Evolutionary conservation across 1,284 basidiomycete genomes (phyloP), one percentile per base, ranked within the genome.

Genomic region (Vanrija pseudolonga): DNA sequence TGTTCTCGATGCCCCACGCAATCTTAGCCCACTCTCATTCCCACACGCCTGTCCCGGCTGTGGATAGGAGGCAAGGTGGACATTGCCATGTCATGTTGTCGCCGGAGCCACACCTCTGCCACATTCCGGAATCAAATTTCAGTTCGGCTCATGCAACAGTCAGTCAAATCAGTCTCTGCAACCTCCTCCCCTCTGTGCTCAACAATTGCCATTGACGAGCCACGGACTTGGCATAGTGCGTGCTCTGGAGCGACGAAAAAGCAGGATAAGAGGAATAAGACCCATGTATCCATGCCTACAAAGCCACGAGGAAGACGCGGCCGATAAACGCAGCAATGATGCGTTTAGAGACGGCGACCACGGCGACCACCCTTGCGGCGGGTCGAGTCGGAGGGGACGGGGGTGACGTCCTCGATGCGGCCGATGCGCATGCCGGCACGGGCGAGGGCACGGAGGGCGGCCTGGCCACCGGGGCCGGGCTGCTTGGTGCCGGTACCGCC

Each of bases 301-400:
- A 47, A 32, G 32, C 32, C 32, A 32, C 32, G 26, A 24, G 17
- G 43, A 45, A 23, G 26, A 45, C 32, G 32, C 32, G 32, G 32
- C 32, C 36, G 37, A 39, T 19, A 28, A 48, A 41, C 47, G 48
- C 43, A 26, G 41, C 43, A 41, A 32, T 36, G 40, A 32, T 36
- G 40, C 43, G 58, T 55, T 69, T 78, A 83, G 67, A 98, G 86
- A 88, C 95, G 91, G 77, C 94, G 90, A 93, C 95, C 95, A 82
- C 95, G 93, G 71, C 95, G 91, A 95, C 95, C 95, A 87, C 95
- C 95, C 93, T 94, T 98, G 81, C 93, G 86, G 74, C 95, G 86
- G 69, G 95, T 98, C 64, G 88, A 93, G 80, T 98, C 96, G 60
- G 94, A 95, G 60, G 95, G 95, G 64, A 95, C 85, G 67, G 95